These are phyloP conservation scores for Arabidopsis lyrata DNA, from an alignment of 441 rosid genomes.

Conservation along the genomic window DNA sequence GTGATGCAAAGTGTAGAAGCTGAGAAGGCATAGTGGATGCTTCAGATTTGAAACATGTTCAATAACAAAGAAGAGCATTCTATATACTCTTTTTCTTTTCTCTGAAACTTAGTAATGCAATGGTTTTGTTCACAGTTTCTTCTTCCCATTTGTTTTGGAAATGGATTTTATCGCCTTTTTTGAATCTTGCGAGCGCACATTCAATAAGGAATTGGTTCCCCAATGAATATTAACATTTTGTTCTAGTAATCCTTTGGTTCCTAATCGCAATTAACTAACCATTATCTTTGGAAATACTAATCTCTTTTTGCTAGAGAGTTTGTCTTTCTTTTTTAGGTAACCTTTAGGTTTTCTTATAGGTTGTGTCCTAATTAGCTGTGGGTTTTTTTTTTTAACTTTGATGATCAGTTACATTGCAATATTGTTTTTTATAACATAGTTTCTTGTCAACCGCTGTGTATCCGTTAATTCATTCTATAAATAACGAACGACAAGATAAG, in stretches of 20 bases:
- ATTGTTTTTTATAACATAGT: not conserved
- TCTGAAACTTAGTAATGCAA: not conserved
- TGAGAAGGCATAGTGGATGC: constrained; percentile 1
- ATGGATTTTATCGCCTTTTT: not conserved
- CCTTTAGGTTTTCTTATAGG: not conserved
- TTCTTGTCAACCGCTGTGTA: not conserved
- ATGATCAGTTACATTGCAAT: not conserved
- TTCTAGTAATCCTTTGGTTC: not conserved
- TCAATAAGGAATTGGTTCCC: not conserved
- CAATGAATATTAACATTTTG: not conserved
- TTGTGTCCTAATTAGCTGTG: not conserved
- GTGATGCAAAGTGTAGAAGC: constrained; percentile 26
- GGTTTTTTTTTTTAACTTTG: not conserved
- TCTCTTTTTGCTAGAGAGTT: not conserved
- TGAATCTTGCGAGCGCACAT: not conserved
- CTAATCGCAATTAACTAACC: not conserved
- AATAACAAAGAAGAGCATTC: constrained; percentile 31
- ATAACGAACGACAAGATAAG: not conserved
- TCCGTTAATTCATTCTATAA: not conserved
- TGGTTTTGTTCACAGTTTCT: not conserved
- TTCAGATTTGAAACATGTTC: not conserved
- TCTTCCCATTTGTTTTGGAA: constrained; percentile 3
- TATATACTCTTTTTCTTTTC: constrained; percentile 4
- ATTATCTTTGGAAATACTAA: not conserved
- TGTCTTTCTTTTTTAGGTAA: not conserved